These are phyloP conservation scores for Botrytis hyacinthi DNA, from an alignment of 2,329 filamentous ascomycete genomes.

Conservation along the genomic window DNA sequence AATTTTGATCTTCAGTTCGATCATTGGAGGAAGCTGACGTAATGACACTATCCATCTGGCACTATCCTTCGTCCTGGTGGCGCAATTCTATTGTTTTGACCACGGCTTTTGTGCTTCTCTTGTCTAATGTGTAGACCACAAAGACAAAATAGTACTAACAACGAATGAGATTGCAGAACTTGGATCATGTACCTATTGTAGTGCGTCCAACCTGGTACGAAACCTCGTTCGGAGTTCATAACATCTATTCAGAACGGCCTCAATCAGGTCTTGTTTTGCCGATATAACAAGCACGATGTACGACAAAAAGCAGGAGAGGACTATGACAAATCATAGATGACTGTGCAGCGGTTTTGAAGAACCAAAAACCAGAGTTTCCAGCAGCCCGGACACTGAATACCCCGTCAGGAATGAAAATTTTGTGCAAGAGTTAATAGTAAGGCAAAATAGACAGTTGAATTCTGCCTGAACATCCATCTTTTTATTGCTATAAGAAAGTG, in stretches of 20 bases:
- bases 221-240: too few relatives aligned
- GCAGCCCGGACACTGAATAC: background rate
- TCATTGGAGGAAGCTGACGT: background rate
- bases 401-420: background rate
- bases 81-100: background rate
- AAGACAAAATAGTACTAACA: background rate
- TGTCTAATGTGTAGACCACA: background rate
- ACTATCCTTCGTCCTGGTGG: background rate
- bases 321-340: background rate
- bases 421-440: background rate
- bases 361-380: background rate
- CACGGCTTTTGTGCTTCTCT: background rate
- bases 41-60: background rate
- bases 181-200: background rate
- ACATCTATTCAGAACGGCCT: too few relatives aligned
- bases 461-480: background rate
- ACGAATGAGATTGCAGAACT: background rate
- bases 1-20: background rate
- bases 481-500: background rate
- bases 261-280: background rate
- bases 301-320: background rate
- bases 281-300: background rate
- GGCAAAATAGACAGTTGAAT: background rate
- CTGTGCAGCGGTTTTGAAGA: background rate
- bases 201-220: too few relatives aligned